Evolutionary conservation across 768 basidiomycete genomes (phyloP).

Genomic region (Mycena rebaudengoi): DNA sequence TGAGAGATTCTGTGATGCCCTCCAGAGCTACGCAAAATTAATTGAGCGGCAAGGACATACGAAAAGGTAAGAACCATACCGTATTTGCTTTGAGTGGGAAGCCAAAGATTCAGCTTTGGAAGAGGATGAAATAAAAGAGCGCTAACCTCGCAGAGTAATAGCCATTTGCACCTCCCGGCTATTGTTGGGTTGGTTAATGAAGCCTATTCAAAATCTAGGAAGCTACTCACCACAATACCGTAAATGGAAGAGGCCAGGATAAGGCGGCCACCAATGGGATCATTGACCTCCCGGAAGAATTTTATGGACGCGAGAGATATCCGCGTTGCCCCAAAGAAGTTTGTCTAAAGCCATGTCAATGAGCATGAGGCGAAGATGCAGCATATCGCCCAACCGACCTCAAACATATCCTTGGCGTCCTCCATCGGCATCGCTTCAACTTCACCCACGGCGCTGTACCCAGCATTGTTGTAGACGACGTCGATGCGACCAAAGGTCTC

Average conservation of each 20-base stretch:
- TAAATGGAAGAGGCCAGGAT: slow-evolving; percentile 14
- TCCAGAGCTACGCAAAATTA: neutral
- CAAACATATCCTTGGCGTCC: slow-evolving; percentile 17
- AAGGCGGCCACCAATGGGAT: slow-evolving; percentile 13
- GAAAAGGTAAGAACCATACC: neutral
- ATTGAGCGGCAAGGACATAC: neutral
- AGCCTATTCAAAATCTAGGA: neutral
- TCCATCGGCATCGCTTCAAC: slow-evolving; percentile 17
- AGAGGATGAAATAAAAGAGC: neutral
- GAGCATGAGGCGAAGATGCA: neutral
- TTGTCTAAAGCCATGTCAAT: slow-evolving; percentile 1
- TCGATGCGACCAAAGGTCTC: slow-evolving; percentile 3
- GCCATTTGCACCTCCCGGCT: slow-evolving; percentile 6
- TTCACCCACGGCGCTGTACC: slow-evolving; percentile 15
- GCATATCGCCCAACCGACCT: neutral
- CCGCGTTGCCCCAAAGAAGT: slow-evolving; percentile 10
- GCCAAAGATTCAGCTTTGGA: neutral
- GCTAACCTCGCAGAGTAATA: slow-evolving; percentile 10
- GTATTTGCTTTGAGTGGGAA: slow-evolving; percentile 16
- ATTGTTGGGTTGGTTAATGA: neutral
- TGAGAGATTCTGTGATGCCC: slow-evolving; percentile 1
- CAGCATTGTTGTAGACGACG: slow-evolving; percentile 18
- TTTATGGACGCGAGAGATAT: slow-evolving; percentile 12
- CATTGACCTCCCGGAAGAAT: slow-evolving; percentile 11
- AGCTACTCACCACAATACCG: neutral